Base-by-base conservation (phyloP, 768 basidiomycete species). In the Mycena kentingensis region DNA sequence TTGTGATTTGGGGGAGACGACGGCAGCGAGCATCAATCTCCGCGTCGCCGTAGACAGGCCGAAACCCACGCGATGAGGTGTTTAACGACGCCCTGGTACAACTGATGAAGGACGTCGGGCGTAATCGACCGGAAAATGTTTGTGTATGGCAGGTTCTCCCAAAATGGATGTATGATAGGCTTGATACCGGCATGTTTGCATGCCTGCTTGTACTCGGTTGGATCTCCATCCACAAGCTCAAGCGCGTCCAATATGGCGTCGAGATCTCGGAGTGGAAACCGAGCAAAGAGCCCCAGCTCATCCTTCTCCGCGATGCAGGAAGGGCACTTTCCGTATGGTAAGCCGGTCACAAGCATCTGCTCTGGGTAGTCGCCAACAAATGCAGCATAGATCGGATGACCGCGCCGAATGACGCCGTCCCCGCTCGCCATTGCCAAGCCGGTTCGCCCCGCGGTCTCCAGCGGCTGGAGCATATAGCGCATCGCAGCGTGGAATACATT, bases 401-500 rank as follows among this genome's bases (percentile, higher is more conserved):
- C 47, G 0, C 44, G 54, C 1, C 69, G 63, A 1, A 63, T 39
- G 0, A 31, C 6, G 2, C 69, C 62, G 51, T 75, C 70, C 0
- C 64, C 64, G 45, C 71, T 54, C 2, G 27, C 34, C 32, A 63
- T 46, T 21, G 35, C 32, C 7, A 59, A n/a, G 15, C 57, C 57
- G 1, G 24, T 22, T 0, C 31, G 16, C 1, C 57, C 57, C 5
- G 57, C 54, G 10, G 37, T 24, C 43, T 59, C 49, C 19, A 75
- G 52, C 0, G 66, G 60, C 25, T 63, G 28, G 0, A 72, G 45
- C 2, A 76, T 46, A 1, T 43, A 15, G 2, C 15, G 10, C 52
- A 57, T 69, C 48, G 65, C 68, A 0, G 58, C 25, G 32, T 76
- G 73, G 44, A 73, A 73, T 0, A 70, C 58, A 1, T 57, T 64